These are phyloP conservation scores for Anthracocystis walkeri DNA, from an alignment of 1,284 basidiomycete species.

Conservation along the genomic window DNA sequence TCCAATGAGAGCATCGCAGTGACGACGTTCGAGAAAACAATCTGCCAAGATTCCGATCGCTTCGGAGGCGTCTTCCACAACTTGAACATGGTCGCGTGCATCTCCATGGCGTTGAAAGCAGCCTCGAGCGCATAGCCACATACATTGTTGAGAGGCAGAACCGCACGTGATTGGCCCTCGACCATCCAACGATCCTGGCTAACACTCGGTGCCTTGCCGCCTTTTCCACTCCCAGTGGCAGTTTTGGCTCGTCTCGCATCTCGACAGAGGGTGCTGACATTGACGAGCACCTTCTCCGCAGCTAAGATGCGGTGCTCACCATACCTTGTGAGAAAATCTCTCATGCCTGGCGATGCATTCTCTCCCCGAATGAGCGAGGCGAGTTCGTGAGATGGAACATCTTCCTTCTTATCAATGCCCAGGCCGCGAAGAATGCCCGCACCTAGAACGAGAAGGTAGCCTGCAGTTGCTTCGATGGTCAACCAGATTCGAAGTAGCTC, in stretches of 20 bases:
- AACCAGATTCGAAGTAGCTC: conserved; percentile 26
- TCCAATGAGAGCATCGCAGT: conserved; percentile 25
- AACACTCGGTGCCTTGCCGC: not conserved
- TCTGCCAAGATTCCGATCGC: conserved; percentile 40
- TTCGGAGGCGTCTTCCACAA: conserved; percentile 42
- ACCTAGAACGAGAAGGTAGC: conserved; percentile 32
- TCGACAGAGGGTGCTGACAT: conserved; percentile 21
- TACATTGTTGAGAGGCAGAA: conserved; percentile 31
- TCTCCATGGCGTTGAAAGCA: conserved; percentile 45
- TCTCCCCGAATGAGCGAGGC: conserved; percentile 32
- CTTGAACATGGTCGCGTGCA: conserved; percentile 49
- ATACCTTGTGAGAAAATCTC: conserved; percentile 24
- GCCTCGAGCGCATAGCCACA: conserved; percentile 44
- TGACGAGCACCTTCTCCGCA: conserved; percentile 39
- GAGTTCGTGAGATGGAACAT: conserved; percentile 18
- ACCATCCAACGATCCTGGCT: conserved; percentile 21
- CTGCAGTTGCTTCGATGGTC: conserved; percentile 29
- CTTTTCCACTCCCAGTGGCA: not conserved
- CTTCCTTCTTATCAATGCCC: conserved; percentile 42
- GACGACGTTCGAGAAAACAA: conserved; percentile 33
- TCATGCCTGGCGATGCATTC: conserved; percentile 24
- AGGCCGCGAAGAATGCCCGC: conserved; percentile 30
- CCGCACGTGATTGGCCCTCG: conserved; percentile 30
- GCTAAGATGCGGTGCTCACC: conserved; percentile 37
- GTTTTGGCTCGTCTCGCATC: conserved; percentile 17